A percentile compares a stretch with the other conserved stretches of the same genome.
Conservation (phyloP, 148 eudicot genomes). For the Bassia scoparia region DNA sequence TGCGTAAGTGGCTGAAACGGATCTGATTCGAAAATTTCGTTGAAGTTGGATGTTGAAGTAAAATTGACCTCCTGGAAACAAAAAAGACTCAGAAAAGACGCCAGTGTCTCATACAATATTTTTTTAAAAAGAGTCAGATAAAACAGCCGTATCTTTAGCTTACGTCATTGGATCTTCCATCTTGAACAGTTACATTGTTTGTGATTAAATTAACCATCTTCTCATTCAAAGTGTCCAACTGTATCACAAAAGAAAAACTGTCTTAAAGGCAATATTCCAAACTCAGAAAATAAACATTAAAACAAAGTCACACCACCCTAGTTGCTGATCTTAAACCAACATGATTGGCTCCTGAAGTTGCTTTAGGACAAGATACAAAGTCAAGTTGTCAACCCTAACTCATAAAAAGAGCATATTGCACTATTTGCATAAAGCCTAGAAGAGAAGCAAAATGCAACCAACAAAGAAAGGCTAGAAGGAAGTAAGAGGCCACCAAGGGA, state of each 20-base stretch:
- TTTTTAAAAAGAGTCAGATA: background rate
- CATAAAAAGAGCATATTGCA: background rate
- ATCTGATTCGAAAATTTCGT: slow-evolving; percentile 40
- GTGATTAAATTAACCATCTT: slow-evolving; percentile 37
- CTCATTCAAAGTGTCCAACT: slow-evolving; percentile 92
- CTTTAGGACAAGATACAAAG: background rate
- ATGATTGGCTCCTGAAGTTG: background rate
- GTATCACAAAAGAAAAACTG: slow-evolving; percentile 26
- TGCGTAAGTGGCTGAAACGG: slow-evolving; percentile 58
- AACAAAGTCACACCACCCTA: background rate
- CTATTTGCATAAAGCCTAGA: background rate
- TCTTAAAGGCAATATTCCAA: background rate
- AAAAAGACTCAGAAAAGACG: background rate
- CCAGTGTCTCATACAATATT: background rate
- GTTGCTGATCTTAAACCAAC: background rate
- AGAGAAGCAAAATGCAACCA: too few relatives aligned
- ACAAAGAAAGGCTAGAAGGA: background rate
- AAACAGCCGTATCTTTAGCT: background rate
- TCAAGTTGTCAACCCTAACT: background rate
- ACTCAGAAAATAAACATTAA: background rate
- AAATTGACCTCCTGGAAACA: slow-evolving; percentile 34
- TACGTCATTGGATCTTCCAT: slow-evolving; percentile 36
- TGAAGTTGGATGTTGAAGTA: slow-evolving; percentile 22
- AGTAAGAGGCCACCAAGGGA: background rate
- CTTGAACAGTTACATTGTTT: slow-evolving; percentile 20